These are phyloP conservation scores for Ophiostoma perfectum DNA, from an alignment of 2,329 filamentous ascomycete genomes.

Conservation along the genomic window DNA sequence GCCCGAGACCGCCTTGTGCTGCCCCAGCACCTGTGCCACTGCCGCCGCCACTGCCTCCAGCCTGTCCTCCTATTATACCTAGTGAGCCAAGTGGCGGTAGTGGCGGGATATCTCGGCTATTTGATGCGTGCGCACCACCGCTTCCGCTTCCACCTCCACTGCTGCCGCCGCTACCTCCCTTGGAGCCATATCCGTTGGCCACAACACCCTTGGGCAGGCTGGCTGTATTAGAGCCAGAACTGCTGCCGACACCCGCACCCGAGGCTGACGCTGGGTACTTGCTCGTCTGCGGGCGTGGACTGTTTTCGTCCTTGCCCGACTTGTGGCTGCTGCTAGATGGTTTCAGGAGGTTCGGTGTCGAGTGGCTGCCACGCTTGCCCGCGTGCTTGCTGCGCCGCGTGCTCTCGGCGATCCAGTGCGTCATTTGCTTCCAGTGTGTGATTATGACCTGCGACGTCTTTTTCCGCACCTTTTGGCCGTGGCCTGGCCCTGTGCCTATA, in stretches of 20 bases:
- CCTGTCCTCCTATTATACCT: neutral
- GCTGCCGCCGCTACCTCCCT: slow-evolving; percentile 23
- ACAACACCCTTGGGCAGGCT: slow-evolving; percentile 47
- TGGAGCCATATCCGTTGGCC: slow-evolving; percentile 45
- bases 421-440: slow-evolving; percentile 59
- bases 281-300: slow-evolving; percentile 56
- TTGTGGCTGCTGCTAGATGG: slow-evolving; percentile 37
- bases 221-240: slow-evolving; percentile 36
- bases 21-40: neutral
- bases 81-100: neutral
- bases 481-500: slow-evolving; percentile 29
- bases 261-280: slow-evolving; percentile 46
- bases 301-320: slow-evolving; percentile 43
- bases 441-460: slow-evolving; percentile 55
- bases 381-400: slow-evolving; percentile 47
- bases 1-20: neutral
- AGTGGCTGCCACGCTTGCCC: slow-evolving; percentile 49
- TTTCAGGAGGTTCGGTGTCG: slow-evolving; percentile 55
- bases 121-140: neutral
- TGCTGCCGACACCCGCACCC: slow-evolving; percentile 21
- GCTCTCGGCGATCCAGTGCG: slow-evolving; percentile 57
- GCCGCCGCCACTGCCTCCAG: neutral
- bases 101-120: neutral
- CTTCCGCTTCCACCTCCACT: slow-evolving; percentile 17
- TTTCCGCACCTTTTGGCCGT: slow-evolving; percentile 47